Evolutionary conservation across 495 filamentous ascomycete genomes (phyloP).

Genomic region (Mycothermus thermophilus): DNA sequence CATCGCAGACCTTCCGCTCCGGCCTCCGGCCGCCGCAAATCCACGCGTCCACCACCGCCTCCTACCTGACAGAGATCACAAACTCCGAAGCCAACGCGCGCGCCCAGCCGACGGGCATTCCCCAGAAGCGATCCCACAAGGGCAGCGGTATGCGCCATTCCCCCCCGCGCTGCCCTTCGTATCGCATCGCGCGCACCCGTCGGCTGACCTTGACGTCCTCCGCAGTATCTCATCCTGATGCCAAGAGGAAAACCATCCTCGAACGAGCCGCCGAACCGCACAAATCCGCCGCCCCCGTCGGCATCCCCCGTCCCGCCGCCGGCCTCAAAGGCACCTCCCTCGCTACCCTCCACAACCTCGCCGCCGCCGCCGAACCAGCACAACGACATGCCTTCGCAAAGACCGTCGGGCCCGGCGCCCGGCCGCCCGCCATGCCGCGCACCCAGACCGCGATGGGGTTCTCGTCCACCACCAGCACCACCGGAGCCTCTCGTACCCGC

Average conservation of each 20-base stretch:
- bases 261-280: slow-evolving; percentile 40
- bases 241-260: slow-evolving; percentile 45
- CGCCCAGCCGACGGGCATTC: slow-evolving; percentile 39
- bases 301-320: background rate
- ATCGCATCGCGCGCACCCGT: too few species aligned
- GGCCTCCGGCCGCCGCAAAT: slow-evolving; percentile 11
- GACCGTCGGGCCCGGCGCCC: slow-evolving; percentile 40
- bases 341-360: background rate
- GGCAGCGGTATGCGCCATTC: slow-evolving; percentile 16
- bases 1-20: slow-evolving; percentile 5
- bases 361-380: background rate
- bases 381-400: slow-evolving; percentile 35
- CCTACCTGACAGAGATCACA: slow-evolving; percentile 29
- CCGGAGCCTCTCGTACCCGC: too few species aligned
- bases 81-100: slow-evolving; percentile 58
- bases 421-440: slow-evolving; percentile 34
- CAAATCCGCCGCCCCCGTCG: slow-evolving; percentile 10
- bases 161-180: slow-evolving; percentile 9
- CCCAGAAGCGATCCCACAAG: slow-evolving; percentile 27
- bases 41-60: slow-evolving; percentile 2
- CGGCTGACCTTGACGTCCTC: too few species aligned
- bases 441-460: slow-evolving; percentile 33
- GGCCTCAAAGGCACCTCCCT: slow-evolving; percentile 15
- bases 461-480: slow-evolving; percentile 27
- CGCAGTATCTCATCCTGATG: slow-evolving; percentile 35